These are phyloP conservation scores for Thalassiosira profunda DNA, from an alignment of 108 stramenopile species.

Conservation along the genomic window DNA sequence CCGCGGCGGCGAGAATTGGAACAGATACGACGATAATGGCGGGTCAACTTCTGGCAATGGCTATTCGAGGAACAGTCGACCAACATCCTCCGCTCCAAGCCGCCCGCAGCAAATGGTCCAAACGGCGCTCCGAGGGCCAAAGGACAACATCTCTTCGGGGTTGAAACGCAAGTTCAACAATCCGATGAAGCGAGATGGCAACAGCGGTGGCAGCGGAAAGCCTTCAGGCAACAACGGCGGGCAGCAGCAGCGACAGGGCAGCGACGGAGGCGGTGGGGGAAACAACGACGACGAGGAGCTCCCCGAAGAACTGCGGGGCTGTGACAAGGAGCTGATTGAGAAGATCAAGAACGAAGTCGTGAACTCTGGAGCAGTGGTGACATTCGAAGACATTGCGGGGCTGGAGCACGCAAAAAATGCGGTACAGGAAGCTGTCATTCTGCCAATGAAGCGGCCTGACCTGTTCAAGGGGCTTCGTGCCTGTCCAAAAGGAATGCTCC, in stretches of 20 bases:
- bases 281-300: slow-evolving; percentile 75
- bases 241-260: slow-evolving; percentile 12
- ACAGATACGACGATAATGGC: slow-evolving; percentile 17
- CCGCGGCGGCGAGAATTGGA: slow-evolving; percentile 20
- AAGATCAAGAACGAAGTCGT: slow-evolving; percentile 91
- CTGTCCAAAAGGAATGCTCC: slow-evolving; percentile 78
- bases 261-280: slow-evolving; percentile 10
- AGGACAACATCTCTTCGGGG: slow-evolving; percentile 65
- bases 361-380: slow-evolving; percentile 66
- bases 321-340: slow-evolving; percentile 89
- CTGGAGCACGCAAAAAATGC: slow-evolving; percentile 87
- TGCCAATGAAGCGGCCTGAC: slow-evolving; percentile 95
- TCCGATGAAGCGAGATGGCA: slow-evolving; percentile 56
- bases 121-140: slow-evolving; percentile 35
- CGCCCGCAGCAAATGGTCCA: slow-evolving; percentile 43
- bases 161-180: slow-evolving; percentile 83
- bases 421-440: slow-evolving; percentile 89
- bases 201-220: slow-evolving; percentile 12
- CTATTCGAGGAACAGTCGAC: slow-evolving; percentile 3
- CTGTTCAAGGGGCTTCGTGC: slow-evolving; percentile 92
- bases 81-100: neutral
- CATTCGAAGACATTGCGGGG: slow-evolving; percentile 95
- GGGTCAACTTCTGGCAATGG: neutral
- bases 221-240: slow-evolving; percentile 8
- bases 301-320: slow-evolving; percentile 82